Evolutionary conservation across 129 eudicot species (phyloP).

Genomic region (Saposhnikovia divaricata): DNA sequence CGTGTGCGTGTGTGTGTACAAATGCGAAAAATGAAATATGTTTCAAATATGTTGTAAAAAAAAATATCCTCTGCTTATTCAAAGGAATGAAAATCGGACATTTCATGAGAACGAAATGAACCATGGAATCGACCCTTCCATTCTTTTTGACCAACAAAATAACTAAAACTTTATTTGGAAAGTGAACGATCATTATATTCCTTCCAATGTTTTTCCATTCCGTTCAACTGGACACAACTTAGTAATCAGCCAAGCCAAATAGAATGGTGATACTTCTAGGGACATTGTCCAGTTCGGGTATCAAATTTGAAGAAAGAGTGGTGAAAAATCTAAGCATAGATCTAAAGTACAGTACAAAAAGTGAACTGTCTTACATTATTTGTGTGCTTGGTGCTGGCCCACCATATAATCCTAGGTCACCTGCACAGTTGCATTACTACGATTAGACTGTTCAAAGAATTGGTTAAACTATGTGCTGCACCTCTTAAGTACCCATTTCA

Average conservation of each 20-base stretch:
- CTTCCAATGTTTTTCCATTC: too few species aligned
- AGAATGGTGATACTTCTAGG: neutral
- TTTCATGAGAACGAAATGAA: neutral
- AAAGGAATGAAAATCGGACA: neutral
- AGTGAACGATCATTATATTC: neutral
- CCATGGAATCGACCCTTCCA: neutral
- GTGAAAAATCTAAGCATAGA: neutral
- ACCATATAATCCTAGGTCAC: constrained; percentile 43
- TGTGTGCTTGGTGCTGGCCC: constrained; percentile 53
- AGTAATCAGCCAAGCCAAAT: neutral
- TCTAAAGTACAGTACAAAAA: constrained; percentile 1
- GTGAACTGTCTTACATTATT: constrained; percentile 47
- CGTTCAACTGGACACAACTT: neutral
- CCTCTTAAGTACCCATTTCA: neutral
- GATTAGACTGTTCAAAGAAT: constrained; percentile 8
- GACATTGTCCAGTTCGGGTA: too few species aligned
- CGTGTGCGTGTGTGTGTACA: too few species aligned
- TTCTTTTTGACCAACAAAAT: neutral
- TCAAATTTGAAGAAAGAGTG: neutral
- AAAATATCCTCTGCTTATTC: neutral
- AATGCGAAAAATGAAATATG: neutral
- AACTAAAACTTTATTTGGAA: too few species aligned
- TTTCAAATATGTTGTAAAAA: too few species aligned
- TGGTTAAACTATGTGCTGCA: neutral
- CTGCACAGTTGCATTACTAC: constrained; percentile 31